Base-by-base conservation (phyloP, 1,284 basidiomycete species). In the Moesziomyces globuligerus region DNA sequence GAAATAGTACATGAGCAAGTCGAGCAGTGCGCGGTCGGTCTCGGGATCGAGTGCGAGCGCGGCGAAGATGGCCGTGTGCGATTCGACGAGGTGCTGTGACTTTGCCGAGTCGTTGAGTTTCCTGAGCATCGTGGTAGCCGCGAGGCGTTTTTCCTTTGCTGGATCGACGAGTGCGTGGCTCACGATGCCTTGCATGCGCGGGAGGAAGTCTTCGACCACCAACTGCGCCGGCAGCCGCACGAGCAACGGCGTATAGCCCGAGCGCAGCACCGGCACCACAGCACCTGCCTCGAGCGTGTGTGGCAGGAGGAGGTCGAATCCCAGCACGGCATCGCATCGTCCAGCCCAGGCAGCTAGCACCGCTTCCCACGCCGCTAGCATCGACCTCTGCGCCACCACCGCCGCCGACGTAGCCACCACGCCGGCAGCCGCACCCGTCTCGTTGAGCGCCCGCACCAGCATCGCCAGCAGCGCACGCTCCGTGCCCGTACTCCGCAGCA, bases 1-100 rank as follows among this genome's bases (percentile, higher is more conserved):
- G 43, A 70, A 70, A 40, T 70, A 70, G 36, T 64, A 64, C 57
- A 72, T 74, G 18, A 77, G 43, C 37, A 79, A 39, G 37, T 79
- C 75, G 38, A 71, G 36, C 45, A 72, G 40, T 2, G 50, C 53
- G 20, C 38, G 39, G 13, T 70, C 48, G 4, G 44, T 29, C 13
- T 52, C 52, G 4, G n/a, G n/a, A n/a, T 40, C 51, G 4, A 59
- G 48, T 3, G n/a, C 20, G 3, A 78, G 41, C 6, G 54, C 53
- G 5, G 39, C 17, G 10, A 75, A 65, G 15, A 76, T 57, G 7
- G 56, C 28, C 3, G 39, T 11, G 36, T 70, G 67, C 34, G 60
- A 52, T 0, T 11, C 44, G 17, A 11, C 44, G 25, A 61, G 46
- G 13, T 23, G 11, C 17, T 59, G 43, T 7, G 4, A 3, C 0